Conservation (phyloP, 768 basidiomycete species). For the Austroboletus eburneus region DNA sequence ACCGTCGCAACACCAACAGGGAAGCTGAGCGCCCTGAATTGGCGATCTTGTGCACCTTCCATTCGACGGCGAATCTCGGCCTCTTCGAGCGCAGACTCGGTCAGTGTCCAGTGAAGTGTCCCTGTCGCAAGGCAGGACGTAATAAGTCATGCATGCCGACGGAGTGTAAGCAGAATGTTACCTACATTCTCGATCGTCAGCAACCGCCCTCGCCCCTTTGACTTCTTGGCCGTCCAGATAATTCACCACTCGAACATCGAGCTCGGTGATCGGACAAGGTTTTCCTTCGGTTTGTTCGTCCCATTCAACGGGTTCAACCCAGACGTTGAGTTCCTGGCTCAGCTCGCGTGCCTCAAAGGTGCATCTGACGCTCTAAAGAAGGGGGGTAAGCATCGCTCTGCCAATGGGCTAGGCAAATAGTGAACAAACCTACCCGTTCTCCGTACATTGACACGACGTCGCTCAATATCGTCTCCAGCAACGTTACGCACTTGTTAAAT, state of each 20-base stretch:
- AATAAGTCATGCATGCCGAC: not conserved
- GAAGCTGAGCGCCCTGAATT: constrained; percentile 43
- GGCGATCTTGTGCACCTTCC: constrained; percentile 35
- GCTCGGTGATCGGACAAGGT: constrained; percentile 48
- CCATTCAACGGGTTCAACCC: constrained; percentile 61
- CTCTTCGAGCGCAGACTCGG: constrained; percentile 32
- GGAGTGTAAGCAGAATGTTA: not conserved
- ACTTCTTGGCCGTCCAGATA: constrained; percentile 39
- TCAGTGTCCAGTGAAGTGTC: constrained; percentile 57
- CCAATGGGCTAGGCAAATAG: not conserved
- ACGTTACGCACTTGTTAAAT: constrained; percentile 66
- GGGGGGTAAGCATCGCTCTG: not conserved
- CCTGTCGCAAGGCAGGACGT: constrained; percentile 37
- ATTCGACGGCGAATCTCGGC: constrained; percentile 37
- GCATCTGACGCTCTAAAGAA: constrained; percentile 48
- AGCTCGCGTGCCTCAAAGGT: constrained; percentile 55
- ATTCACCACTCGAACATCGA: constrained; percentile 48
- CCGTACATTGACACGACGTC: constrained; percentile 62
- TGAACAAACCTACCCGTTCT: constrained; percentile 44
- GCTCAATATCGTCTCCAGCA: constrained; percentile 65
- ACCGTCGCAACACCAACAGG: constrained; percentile 42
- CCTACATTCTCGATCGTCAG: constrained; percentile 18
- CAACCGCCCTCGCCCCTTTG: constrained; percentile 36
- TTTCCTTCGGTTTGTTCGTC: constrained; percentile 31
- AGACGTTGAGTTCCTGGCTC: constrained; percentile 49